These are phyloP conservation scores for Solanum chiquidenum DNA, from an alignment of 257 asterid species.

Conservation along the genomic window DNA sequence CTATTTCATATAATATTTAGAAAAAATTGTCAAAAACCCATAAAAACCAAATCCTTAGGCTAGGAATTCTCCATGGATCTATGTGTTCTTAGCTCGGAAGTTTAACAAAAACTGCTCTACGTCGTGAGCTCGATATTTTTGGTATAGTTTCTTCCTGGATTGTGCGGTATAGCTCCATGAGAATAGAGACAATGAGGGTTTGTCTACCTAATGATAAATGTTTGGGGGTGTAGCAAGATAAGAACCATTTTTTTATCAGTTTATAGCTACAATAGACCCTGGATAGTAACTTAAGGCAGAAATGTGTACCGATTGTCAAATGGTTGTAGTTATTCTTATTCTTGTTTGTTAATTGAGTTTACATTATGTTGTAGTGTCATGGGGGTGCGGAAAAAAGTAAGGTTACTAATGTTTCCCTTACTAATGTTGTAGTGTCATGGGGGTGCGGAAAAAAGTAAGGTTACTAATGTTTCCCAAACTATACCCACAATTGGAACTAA, in stretches of 20 bases:
- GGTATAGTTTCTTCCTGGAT: neutral
- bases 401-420: neutral
- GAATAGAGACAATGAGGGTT: neutral
- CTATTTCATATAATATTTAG: neutral
- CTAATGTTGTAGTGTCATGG: neutral
- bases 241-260: no score
- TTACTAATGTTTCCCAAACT: neutral
- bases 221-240: neutral
- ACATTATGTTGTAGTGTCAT: neutral
- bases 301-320: no score
- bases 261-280: neutral
- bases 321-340: no score
- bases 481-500: neutral
- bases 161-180: neutral
- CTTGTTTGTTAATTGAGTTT: neutral
- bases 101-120: neutral
- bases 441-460: neutral
- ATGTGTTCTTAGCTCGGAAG: neutral
- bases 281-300: neutral
- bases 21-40: neutral
- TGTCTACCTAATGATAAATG: neutral
- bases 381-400: neutral
- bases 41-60: neutral
- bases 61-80: neutral
- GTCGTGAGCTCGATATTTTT: neutral